Conservation (phyloP, 345 rosid genomes). For the Geranium rotundifolium region DNA sequence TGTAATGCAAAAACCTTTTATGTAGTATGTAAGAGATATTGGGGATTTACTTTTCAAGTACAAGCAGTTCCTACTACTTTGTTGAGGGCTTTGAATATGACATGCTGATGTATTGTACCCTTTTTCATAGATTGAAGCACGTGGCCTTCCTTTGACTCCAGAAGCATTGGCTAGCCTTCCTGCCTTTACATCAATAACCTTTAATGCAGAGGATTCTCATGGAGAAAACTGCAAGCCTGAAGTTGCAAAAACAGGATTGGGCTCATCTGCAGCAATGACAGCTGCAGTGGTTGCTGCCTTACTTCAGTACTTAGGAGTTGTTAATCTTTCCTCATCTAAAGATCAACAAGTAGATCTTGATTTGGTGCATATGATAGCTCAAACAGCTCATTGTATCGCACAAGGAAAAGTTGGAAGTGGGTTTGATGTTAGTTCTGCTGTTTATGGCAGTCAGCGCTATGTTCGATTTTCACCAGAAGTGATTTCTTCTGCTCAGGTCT, state of each 20-base stretch:
- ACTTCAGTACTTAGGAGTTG: slow-evolving; percentile 78
- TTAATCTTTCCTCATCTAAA: slow-evolving; percentile 47
- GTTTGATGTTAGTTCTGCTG: slow-evolving; percentile 95
- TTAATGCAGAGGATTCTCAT: slow-evolving; percentile 51
- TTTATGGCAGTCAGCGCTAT: slow-evolving; percentile 91
- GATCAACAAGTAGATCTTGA: slow-evolving; percentile 39
- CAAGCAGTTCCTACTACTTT: neutral
- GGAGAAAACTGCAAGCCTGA: slow-evolving; percentile 72
- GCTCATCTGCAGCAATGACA: slow-evolving; percentile 99
- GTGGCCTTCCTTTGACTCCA: slow-evolving; percentile 72
- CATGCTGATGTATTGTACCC: slow-evolving; percentile 10
- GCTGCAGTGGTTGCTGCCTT: slow-evolving; percentile 87
- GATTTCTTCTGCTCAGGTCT: slow-evolving; percentile 81
- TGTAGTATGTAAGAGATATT: too few relatives aligned
- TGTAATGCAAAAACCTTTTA: too few relatives aligned
- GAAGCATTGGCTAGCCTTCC: slow-evolving; percentile 67
- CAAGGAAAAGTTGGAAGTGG: slow-evolving; percentile 99
- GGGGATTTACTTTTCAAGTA: too few relatives aligned
- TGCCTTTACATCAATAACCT: slow-evolving; percentile 76
- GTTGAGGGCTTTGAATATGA: neutral
- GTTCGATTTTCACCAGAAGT: slow-evolving; percentile 90
- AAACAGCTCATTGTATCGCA: slow-evolving; percentile 91
- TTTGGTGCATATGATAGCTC: slow-evolving; percentile 77
- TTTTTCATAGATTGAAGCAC: slow-evolving; percentile 61
- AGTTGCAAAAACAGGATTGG: slow-evolving; percentile 97